Evolutionary conservation across 768 basidiomycete species (phyloP), one percentile per base, ranked within the genome.

Genomic region (Trametes sanguinea): DNA sequence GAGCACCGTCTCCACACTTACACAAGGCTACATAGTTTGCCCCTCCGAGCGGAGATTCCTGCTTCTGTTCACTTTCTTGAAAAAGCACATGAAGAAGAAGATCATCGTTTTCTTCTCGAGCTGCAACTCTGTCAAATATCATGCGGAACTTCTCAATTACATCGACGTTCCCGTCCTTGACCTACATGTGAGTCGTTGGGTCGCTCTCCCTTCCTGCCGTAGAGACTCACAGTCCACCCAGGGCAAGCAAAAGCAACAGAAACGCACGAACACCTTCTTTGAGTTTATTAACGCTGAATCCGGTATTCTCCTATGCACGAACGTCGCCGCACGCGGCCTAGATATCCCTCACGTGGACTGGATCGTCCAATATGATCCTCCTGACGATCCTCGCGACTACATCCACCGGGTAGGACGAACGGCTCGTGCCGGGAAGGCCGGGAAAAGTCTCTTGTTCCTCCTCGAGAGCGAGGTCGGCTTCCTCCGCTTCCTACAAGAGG

Each of bases 231-330:
- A 47, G 22, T 44, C 30, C 63, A 17, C 67, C 22, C 1, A 99
- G 95, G 97, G 97, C 33, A 98, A 98, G 73, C 97, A 98, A 89
- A 99, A 98, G 73, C 97, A 99, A 76, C 95, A 97, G 81, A 98
- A 98, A 73, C 91, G 97, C 33, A 98, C 97, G 39, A 96, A 94
- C 68, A 99, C 97, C 0, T 99, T 99, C 77, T 98, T 98, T 79
- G 97, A 98, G 73, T 99, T 99, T 77, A 90, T 92, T 76, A 98
- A 98, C 72, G 95, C 97, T 9, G 85, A 89, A 48, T 84, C 87
- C 37, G 97, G 97, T 42, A 95, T 92, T 56, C 82, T 99, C 17
- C 84, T 99, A 14, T 98, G 94, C 72, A 99, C 97, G n/a, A 90
- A 98, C 72, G 97, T 99, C 61, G 97, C 97, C 10, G 97, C 97